Conservation (phyloP, 1,284 basidiomycete genomes). For the Mycena citricolor region DNA sequence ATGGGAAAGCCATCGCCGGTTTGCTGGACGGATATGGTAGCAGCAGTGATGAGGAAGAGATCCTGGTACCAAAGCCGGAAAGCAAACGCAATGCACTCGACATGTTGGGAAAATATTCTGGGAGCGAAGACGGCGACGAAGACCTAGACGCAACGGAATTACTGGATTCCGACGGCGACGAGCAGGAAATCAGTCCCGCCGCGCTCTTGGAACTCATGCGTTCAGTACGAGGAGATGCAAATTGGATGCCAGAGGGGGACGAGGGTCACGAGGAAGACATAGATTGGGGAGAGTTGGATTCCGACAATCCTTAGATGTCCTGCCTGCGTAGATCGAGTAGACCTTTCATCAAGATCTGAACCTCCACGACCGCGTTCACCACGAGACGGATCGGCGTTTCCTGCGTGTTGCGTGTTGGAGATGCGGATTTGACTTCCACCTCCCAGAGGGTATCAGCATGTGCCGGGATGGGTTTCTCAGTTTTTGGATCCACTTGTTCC, state of each 20-base stretch:
- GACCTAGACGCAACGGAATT: slow-evolving; percentile 31
- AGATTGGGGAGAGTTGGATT: slow-evolving; percentile 62
- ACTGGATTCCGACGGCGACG: slow-evolving; percentile 28
- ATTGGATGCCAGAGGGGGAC: slow-evolving; percentile 28
- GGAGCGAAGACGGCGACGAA: slow-evolving; percentile 45
- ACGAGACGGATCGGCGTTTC: slow-evolving; percentile 61
- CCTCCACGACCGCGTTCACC: slow-evolving; percentile 71
- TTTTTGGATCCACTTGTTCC: slow-evolving; percentile 63
- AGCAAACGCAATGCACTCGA: slow-evolving; percentile 41
- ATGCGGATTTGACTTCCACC: slow-evolving; percentile 78
- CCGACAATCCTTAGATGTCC: slow-evolving; percentile 47
- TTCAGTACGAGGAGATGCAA: slow-evolving; percentile 39
- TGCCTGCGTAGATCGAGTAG: slow-evolving; percentile 69
- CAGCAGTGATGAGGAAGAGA: slow-evolving; percentile 46
- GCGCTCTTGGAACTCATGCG: slow-evolving; percentile 51
- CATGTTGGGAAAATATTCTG: slow-evolving; percentile 55
- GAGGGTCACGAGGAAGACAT: slow-evolving; percentile 52
- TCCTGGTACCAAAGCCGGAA: slow-evolving; percentile 32
- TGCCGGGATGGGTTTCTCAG: slow-evolving; percentile 68
- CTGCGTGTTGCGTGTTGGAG: slow-evolving; percentile 70
- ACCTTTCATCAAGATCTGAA: slow-evolving; percentile 78
- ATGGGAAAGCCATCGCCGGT: slow-evolving; percentile 53
- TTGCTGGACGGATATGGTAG: slow-evolving; percentile 70
- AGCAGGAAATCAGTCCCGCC: slow-evolving; percentile 44
- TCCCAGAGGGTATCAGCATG: slow-evolving; percentile 78